Conservation (phyloP, 768 basidiomycete species). For the Xerocomellus intermedius region DNA sequence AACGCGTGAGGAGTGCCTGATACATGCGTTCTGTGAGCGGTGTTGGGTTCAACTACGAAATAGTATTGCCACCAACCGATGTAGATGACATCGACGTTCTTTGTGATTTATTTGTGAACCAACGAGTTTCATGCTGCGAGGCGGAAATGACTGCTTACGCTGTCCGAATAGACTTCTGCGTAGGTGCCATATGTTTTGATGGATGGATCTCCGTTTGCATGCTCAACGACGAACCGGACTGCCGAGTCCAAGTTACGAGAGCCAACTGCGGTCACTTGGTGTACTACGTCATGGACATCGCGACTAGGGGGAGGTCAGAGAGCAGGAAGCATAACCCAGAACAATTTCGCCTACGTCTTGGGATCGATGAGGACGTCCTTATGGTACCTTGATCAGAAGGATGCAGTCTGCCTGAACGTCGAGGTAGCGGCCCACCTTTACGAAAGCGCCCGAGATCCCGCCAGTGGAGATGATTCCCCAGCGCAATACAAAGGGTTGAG, state of each 20-base stretch:
- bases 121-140: background rate
- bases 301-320: conserved; percentile 44
- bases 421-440: conserved; percentile 52
- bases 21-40: conserved; percentile 1
- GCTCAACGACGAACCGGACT: conserved; percentile 57
- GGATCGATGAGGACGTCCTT: conserved; percentile 80
- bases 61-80: conserved; percentile 46
- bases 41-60: background rate
- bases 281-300: conserved; percentile 58
- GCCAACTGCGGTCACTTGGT: conserved; percentile 73
- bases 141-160: conserved; percentile 39
- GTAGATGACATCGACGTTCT: conserved; percentile 77
- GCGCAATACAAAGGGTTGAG: conserved; percentile 47
- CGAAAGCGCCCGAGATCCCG: conserved; percentile 63
- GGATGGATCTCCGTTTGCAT: conserved; percentile 47
- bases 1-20: conserved; percentile 81
- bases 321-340: background rate
- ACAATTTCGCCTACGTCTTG: conserved; percentile 50
- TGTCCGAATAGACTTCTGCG: conserved; percentile 68
- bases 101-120: conserved; percentile 2
- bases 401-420: background rate
- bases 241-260: conserved; percentile 72
- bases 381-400: background rate
- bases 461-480: conserved; percentile 93
- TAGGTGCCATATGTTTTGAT: conserved; percentile 75